Percentiles rank a stretch among this genome's conserved stretches.
Conservation (phyloP, 139 green algal genomes). For the Gonium pectorale region DNA sequence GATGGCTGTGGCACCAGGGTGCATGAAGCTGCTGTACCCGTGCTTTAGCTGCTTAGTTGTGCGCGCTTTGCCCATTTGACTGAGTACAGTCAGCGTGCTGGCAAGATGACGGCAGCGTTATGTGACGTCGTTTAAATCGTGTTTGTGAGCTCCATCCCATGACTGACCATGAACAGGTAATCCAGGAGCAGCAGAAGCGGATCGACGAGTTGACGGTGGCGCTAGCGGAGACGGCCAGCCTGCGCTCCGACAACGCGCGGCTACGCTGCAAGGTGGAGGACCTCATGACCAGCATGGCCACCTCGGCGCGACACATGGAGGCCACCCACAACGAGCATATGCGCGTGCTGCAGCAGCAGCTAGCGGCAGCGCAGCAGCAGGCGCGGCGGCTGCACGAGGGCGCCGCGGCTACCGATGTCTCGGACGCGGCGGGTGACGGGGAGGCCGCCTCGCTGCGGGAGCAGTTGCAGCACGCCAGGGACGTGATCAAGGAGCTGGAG, state of each 20-base stretch:
- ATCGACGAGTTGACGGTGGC: constrained; percentile 14
- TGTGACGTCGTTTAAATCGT: too few relatives aligned
- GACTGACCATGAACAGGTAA: neutral
- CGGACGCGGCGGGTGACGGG: neutral
- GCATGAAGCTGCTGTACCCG: too few relatives aligned
- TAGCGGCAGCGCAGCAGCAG: constrained; percentile 14
- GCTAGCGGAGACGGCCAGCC: constrained; percentile 28
- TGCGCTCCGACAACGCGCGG: constrained; percentile 24
- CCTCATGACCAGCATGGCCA: constrained; percentile 20
- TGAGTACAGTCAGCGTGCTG: too few relatives aligned
- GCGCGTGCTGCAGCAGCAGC: neutral
- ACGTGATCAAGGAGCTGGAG: constrained; percentile 32
- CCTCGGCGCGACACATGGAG: constrained; percentile 4
- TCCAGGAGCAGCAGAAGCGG: constrained; percentile 22
- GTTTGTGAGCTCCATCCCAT: neutral
- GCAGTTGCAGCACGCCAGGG: constrained; percentile 1
- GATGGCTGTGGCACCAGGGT: too few relatives aligned
- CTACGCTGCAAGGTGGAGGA: constrained; percentile 48
- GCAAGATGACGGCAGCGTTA: too few relatives aligned
- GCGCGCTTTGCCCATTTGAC: too few relatives aligned
- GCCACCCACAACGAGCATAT: constrained; percentile 4
- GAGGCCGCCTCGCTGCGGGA: constrained; percentile 10
- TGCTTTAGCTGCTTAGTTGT: too few relatives aligned
- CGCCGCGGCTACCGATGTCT: neutral
- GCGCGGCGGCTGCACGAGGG: neutral